Evolutionary conservation across 2,329 filamentous ascomycete species (phyloP), one percentile per base, ranked within the genome.

Genomic region (Calonectria henricotiae): DNA sequence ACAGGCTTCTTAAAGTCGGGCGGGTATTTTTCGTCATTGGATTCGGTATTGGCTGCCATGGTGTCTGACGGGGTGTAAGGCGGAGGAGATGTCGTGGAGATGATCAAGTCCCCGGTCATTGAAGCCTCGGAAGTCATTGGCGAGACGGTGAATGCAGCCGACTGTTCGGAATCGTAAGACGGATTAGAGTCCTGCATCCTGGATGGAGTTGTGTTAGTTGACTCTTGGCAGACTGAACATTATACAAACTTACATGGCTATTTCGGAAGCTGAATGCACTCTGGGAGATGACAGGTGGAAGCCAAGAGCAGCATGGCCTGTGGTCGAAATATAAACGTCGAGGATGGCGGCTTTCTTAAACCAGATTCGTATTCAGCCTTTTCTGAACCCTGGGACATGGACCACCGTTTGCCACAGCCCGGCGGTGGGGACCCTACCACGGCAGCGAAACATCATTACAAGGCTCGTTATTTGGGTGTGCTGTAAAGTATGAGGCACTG

Each of bases 151-250:
- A 51, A 68, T 11, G 55, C 61, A 17, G 25, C 49, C 5, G 43
- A 54, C 2, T 23, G 12, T 23, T 30, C 49, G 43, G 61, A 9
- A 11, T 4, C 25, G 13, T 68, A 47, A 13, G 25, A 61, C 8
- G 25, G 66, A 13, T 68, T 35, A 17, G 15, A 39, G n/a, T 44
- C 41, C n/a, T 55, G 60, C 65, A 68, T 68, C n/a, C n/a, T 68
- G 35, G 20, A 20, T 12, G 35, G 9, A 20, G 17, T 9, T 25
- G 6, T 5, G 51, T 58, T 37, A 58, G 51, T 25, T 58, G 25
- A 20, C 15, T 58, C 12, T 58, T 25, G n/a, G 11, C 13, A 1
- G 4, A 17, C 3, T 5, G 13, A 8, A 7, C 7, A 39, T 27
- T 6, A 20, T 5, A 2, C 6, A 27, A 58, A 58, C 51, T 39